Base-by-base conservation (phyloP, 2,329 filamentous ascomycete genomes). In the Hypoxylon sp. region DNA sequence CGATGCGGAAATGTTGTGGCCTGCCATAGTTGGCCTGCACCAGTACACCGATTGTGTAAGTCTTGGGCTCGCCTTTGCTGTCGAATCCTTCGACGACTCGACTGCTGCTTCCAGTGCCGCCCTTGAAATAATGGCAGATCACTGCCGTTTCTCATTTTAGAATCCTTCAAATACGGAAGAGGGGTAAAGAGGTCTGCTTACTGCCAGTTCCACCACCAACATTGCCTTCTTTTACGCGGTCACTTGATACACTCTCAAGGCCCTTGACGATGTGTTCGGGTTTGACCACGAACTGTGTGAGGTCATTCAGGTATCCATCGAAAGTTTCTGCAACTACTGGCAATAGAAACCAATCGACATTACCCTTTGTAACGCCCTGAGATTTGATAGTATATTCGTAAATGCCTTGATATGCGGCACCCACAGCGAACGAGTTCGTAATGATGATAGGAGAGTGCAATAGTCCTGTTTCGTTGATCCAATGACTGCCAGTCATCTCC, bases 11-110 rank as follows among this genome's bases (percentile, higher is more conserved):
- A 70, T 89, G 85, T 44, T 83, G 78, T 65, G 83, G 81, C 33
- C 81, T 79, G 9, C 90, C 90, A 74, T 91, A 92, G 75, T 92
- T 92, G 50, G 87, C 85, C 77, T 91, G 89, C 2, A 90, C 87
- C 6, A 92, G 80, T 1, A 86, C 88, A 0, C 82, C 90, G 19
- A 92, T 82, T 0, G 86, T 90, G 72, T 88, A 91, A 2, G 80
- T 78, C 61, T 78, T 82, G 4, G 74, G 70, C 31, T 76, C 73
- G n/a, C 73, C 77, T n/a, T 72, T 73, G 2, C 73, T 75, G 48
- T 81, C 81, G 24, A 81, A 71, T 0, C 85, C 85, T 1, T 80
- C 78, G n/a, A 91, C 83, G 6, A 88, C 70, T 24, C 90, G 84
- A 52, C 85, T 89, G 71, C 85, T 86, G 0, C 85, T 89, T 0